phyloP scores from a whole-genome alignment of 352 stramenopile species.

The Aphanomyces invadans region DNA sequence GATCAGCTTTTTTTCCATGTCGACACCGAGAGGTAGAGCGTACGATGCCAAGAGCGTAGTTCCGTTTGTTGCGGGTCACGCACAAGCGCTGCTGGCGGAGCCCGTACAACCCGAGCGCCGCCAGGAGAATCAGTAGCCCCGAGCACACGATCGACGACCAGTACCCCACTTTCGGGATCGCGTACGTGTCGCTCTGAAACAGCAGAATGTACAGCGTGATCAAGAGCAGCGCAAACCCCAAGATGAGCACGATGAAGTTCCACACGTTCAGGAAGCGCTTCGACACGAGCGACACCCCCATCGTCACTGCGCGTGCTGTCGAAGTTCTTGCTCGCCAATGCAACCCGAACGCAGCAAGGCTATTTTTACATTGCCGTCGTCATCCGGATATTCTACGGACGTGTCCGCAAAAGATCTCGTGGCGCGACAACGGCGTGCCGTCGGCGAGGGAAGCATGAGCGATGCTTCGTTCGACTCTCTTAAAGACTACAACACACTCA shows the following conservation, averaged over 20 bases:
- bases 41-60: slow-evolving; percentile 18
- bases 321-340: neutral
- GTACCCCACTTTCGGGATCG: slow-evolving; percentile 13
- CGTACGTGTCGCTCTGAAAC: slow-evolving; percentile 20
- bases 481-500: too few relatives aligned
- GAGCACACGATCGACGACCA: neutral
- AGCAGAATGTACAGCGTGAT: slow-evolving; percentile 17
- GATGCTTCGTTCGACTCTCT: too few relatives aligned
- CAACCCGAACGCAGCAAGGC: neutral
- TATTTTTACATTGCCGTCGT: neutral
- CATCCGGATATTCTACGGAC: neutral
- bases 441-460: too few relatives aligned
- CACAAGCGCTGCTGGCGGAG: slow-evolving; percentile 17
- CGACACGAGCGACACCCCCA: neutral
- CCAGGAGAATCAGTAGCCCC: slow-evolving; percentile 8
- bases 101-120: slow-evolving; percentile 18
- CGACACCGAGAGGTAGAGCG: neutral
- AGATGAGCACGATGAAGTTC: slow-evolving; percentile 22
- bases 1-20: neutral
- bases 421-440: too few relatives aligned
- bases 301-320: too few relatives aligned
- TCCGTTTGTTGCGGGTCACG: slow-evolving; percentile 6
- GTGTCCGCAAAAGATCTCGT: neutral
- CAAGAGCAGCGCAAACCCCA: slow-evolving; percentile 11
- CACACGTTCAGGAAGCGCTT: slow-evolving; percentile 24